These are phyloP conservation scores for Flaveria sonorensis DNA, from an alignment of 129 eudicot genomes.

Conservation along the genomic window DNA sequence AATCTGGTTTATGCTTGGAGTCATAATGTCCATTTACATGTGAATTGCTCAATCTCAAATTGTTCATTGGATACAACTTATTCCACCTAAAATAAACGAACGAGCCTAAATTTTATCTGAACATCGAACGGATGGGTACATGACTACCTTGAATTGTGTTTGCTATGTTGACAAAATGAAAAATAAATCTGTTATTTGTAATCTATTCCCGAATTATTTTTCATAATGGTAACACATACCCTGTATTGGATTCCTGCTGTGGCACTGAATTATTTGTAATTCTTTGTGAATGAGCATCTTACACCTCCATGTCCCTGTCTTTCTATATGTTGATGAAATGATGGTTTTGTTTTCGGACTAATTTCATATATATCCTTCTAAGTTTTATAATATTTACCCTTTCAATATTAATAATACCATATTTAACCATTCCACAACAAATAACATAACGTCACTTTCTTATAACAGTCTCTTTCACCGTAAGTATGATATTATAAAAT, in stretches of 20 bases:
- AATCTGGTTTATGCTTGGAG: not conserved
- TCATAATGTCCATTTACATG: too few relatives aligned
- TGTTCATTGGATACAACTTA: not conserved
- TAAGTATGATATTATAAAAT: too few relatives aligned
- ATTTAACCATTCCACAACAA: too few relatives aligned
- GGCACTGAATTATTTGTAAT: not conserved
- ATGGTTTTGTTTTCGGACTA: not conserved
- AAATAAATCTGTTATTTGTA: not conserved
- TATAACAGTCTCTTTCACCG: too few relatives aligned
- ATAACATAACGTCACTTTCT: too few relatives aligned
- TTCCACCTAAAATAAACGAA: not conserved
- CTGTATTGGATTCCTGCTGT: not conserved
- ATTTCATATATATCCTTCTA: not conserved
- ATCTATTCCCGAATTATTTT: not conserved
- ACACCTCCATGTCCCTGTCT: not conserved
- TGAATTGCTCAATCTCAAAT: not conserved
- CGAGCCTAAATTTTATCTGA: not conserved
- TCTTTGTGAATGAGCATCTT: not conserved
- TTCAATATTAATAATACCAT: too few relatives aligned
- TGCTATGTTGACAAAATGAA: not conserved
- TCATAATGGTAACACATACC: not conserved
- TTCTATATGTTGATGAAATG: not conserved
- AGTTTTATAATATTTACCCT: not conserved
- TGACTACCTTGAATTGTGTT: not conserved
- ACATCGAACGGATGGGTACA: not conserved